These are phyloP conservation scores for Candida chilensis DNA, from an alignment of 805 yeast genomes.

Conservation along the genomic window DNA sequence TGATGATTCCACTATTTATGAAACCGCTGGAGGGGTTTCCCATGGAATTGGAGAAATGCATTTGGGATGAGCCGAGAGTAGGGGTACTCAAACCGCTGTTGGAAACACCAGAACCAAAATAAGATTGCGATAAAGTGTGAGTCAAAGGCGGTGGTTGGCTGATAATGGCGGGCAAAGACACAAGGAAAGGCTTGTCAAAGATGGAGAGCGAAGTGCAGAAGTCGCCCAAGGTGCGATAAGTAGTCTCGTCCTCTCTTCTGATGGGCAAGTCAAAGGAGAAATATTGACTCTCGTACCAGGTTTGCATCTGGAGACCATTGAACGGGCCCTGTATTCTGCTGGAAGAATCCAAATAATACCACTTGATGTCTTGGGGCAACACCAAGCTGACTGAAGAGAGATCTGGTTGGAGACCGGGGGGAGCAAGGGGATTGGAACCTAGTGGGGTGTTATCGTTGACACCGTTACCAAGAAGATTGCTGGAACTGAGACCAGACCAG, in stretches of 20 bases:
- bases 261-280: conserved; percentile 44
- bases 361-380: conserved; percentile 36
- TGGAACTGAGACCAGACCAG: conserved; percentile 3
- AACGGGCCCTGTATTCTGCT: conserved; percentile 81
- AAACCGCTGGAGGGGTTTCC: background rate
- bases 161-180: conserved; percentile 36
- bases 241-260: conserved; percentile 47
- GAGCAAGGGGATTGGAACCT: background rate
- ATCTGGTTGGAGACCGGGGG: conserved; percentile 5
- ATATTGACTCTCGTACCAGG: conserved; percentile 61
- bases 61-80: background rate
- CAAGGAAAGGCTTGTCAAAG: conserved; percentile 49
- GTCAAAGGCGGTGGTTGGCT: conserved; percentile 1
- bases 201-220: conserved; percentile 41
- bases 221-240: conserved; percentile 41
- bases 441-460: too few relatives aligned
- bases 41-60: background rate
- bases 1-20: background rate
- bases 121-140: background rate
- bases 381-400: conserved; percentile 9
- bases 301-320: conserved; percentile 64
- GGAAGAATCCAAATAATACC: conserved; percentile 68
- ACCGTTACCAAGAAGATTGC: conserved; percentile 7
- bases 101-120: background rate
- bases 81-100: background rate